Conservation (phyloP, 345 rosid genomes). For the Eucalyptus caleyi region DNA sequence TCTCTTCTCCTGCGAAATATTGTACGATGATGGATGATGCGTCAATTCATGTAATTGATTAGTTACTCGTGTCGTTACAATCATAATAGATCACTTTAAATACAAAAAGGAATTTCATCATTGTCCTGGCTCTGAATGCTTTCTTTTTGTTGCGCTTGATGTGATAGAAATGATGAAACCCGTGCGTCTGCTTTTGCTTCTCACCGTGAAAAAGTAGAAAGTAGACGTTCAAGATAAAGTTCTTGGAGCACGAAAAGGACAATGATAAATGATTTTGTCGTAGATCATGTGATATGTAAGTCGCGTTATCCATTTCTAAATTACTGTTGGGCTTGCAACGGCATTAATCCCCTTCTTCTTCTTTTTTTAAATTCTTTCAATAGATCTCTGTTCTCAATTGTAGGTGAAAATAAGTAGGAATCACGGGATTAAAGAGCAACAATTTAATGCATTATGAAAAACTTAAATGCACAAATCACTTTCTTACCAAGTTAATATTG, state of each 20-base stretch:
- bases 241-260: neutral
- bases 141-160: neutral
- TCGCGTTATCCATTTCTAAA: neutral
- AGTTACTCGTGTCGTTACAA: neutral
- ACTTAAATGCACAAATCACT: neutral
- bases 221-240: neutral
- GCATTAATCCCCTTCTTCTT: neutral
- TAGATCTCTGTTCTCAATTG: neutral
- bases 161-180: neutral
- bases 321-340: neutral
- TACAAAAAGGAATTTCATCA: neutral
- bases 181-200: neutral
- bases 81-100: neutral
- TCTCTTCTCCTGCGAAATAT: neutral
- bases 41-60: neutral
- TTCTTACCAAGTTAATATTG: neutral
- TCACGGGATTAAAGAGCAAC: neutral
- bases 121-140: neutral
- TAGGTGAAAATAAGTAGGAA: neutral
- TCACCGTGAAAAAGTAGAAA: neutral
- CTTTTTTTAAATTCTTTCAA: neutral
- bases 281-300: neutral
- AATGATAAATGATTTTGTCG: neutral
- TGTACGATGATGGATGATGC: neutral
- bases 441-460: neutral